These are phyloP conservation scores for Chamaecyparis obtusa DNA, from an alignment of 75 land plant species.

Conservation along the genomic window DNA sequence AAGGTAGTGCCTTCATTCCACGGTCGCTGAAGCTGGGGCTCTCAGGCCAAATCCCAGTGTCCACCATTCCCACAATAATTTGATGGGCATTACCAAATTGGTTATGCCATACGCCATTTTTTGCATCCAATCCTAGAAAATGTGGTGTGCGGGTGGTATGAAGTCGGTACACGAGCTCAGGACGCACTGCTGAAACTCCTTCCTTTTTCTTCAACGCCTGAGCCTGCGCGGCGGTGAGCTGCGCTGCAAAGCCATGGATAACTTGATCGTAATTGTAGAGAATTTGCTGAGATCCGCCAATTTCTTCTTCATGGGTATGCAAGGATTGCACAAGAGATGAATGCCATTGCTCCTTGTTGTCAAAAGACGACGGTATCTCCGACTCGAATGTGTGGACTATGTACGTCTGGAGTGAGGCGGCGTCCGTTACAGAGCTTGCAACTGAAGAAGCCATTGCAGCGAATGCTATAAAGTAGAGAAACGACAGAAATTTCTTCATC, in stretches of 20 bases:
- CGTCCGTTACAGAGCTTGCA: no score
- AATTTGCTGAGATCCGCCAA: conserved; percentile 15
- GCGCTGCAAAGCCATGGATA: conserved; percentile 55
- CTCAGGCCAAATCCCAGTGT: conserved; percentile 83
- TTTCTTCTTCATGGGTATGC: no score
- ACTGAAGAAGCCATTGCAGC: no score
- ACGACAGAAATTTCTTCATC: no score
- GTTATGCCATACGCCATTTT: neutral
- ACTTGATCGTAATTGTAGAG: conserved; percentile 62
- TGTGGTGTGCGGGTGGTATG: conserved; percentile 66
- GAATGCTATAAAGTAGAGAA: no score
- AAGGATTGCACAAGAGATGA: no score
- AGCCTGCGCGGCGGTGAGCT: conserved; percentile 43
- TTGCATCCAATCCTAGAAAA: conserved; percentile 48
- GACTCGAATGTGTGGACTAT: no score
- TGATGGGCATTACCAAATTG: conserved; percentile 13
- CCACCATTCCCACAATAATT: conserved; percentile 78
- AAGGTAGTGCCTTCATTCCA: conserved; percentile 7
- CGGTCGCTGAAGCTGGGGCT: conserved; percentile 55
- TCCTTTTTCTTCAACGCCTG: conserved; percentile 31
- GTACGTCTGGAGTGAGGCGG: no score
- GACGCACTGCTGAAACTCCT: conserved; percentile 52
- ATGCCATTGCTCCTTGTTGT: no score
- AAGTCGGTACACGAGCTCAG: conserved; percentile 43
- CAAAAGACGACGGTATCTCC: no score